Evolutionary conservation across 2,329 filamentous ascomycete species (phyloP).

Genomic region (Emydomyces testavorans): DNA sequence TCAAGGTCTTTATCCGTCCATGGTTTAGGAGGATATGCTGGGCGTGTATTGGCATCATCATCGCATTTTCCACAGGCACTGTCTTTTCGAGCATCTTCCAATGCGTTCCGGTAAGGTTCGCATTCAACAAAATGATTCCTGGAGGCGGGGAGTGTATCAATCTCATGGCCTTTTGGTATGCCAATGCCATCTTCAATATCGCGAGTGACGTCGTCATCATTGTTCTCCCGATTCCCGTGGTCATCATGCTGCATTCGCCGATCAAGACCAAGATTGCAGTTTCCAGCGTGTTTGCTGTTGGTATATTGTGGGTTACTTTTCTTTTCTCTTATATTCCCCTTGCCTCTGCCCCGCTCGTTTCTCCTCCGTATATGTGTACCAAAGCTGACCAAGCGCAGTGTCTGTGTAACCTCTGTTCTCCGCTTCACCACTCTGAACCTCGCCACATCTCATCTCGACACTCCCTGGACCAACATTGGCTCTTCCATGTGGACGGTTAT

Average conservation of each 20-base stretch:
- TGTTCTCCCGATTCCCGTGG: conserved; percentile 25
- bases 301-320: conserved; percentile 29
- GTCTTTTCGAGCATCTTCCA: conserved; percentile 40
- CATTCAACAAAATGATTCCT: conserved; percentile 36
- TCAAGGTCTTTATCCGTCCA: conserved; percentile 40
- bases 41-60: conserved; percentile 34
- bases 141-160: conserved; percentile 34
- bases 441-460: conserved; percentile 19
- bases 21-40: conserved; percentile 34
- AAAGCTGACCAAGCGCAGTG: conserved; percentile 17
- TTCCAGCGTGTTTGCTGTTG: conserved; percentile 29
- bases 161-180: conserved; percentile 40
- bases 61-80: conserved; percentile 39
- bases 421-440: conserved; percentile 27
- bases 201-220: conserved; percentile 29
- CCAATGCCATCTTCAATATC: conserved; percentile 35
- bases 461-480: conserved; percentile 21
- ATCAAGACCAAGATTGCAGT: conserved; percentile 42
- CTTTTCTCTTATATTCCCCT: no score
- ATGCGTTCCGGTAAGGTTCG: conserved; percentile 39
- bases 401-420: conserved; percentile 24
- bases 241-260: conserved; percentile 24
- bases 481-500: conserved; percentile 30
- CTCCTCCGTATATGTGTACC: background rate
- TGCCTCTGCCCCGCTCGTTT: background rate